Evolutionary conservation across 2,329 filamentous ascomycete genomes (phyloP), one percentile per base, ranked within the genome.

Genomic region (Sporothrix schenckii): DNA sequence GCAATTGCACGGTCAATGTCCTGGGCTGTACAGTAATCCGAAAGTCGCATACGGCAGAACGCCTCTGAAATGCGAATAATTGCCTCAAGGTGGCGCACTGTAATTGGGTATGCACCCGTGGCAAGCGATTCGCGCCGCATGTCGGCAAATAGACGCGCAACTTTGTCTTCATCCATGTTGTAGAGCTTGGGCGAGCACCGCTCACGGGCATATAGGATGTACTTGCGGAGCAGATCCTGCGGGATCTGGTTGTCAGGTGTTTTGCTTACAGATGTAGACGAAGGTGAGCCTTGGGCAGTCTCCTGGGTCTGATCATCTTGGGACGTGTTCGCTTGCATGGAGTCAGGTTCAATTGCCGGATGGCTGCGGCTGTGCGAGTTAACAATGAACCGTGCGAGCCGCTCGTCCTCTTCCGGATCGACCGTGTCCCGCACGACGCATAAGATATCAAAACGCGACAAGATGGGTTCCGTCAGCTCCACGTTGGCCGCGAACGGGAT

Each of bases 1-100:
- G 94, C 93, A 77, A 99, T 99, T 71, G 95, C 95, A 56, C 95
- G 92, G 80, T 99, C 95, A 76, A 99, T 97, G 78, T 99, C 95
- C 72, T 91, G 88, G 1, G 91, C 83, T 6, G 91, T 91, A 80
- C 94, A 97, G 83, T 97, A 98, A 75, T 99, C 95, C 0, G 92
- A 95, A n/a, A 99, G 85, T 16, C 95, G 91, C 95, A 99, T 99
- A 77, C 97, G 94, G 81, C 92, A 96, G 82, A 99, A 99, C 0
- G 94, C 83, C 80, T 99, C 95, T 70, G 90, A 90, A 77, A 97
- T 97, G 77, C 95, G 92, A 83, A 99, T 96, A 77, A 98, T 97
- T 73, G 94, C 94, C 86, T 99, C 95, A 47, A 99, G 85, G 83
- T 99, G 95, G 84, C 95, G 94, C 74, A 97, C 95, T 34, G 95